Base-by-base conservation (phyloP, 2,329 filamentous ascomycete genomes). In the Ophiostoma sp. region DNA sequence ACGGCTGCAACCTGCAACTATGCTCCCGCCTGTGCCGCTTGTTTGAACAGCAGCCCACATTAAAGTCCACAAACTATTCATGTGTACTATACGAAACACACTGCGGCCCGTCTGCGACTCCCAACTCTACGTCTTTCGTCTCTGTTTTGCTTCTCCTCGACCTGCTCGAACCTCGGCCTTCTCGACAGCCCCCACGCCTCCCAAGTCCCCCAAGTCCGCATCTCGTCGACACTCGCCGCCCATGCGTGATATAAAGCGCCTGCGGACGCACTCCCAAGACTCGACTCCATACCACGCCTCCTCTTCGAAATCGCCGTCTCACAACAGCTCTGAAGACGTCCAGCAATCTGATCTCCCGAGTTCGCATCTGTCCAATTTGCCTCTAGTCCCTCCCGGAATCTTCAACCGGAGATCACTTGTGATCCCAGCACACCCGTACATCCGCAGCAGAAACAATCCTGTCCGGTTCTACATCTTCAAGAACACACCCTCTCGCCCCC, bases 1-100 rank as follows among this genome's bases (percentile, higher is more conserved):
- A 49, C 42, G 58, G 58, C 42, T 16, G 52, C 67, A 7, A n/a
- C 18, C 8, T 8, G 6, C 65, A 11, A 40, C 64, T 2, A 63
- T 64, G 67, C 7, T 27, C 44, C 12, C 55, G 14, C 14, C 12
- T 40, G 12, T 9, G 14, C 63, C n/a, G 45, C 27, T 9, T 36
- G 38, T 36, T 16, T 63, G 58, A 40, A 42, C 14, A 4, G 9
- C 38, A 49, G 49, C 65, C 62, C 18, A 5, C 7, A 8, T 9
- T 8, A 27, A 52, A 47, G 63, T 55, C 62, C 4, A 18, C n/a
- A 55, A 45, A 2, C 18, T 12, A 49, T 67, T 69, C 42, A 69
- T 69, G 68, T 60, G 62, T 38, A 16, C 40, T 18, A 42, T 52
- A 47, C 18, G 2, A 38, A 6, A 2, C n/a, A 16, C 7, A 11